Base-by-base conservation (phyloP, 805 yeast genomes). In the Brettanomyces sp. region DNA sequence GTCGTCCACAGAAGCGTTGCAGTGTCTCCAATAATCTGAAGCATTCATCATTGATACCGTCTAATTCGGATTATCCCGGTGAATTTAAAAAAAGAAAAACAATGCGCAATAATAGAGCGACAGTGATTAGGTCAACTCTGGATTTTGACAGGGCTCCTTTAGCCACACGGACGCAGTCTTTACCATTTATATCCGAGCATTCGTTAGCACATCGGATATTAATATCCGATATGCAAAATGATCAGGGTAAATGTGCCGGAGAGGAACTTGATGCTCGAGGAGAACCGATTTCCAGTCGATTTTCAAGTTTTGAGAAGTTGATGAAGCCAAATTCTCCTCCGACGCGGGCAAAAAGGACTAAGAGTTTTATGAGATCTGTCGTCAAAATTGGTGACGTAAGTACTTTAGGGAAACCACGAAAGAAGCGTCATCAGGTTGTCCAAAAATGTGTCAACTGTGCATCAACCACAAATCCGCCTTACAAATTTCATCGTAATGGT, bases 131-230 rank as follows among this genome's bases (percentile, higher is more conserved):
- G 14, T 35, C 37, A 18, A n/a, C n/a, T 7, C 13, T 35, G n/a
- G 45, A 30, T 35, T 28, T 36, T 32, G 39, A 35, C 39, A 5
- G 43, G 7, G 66, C 67, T 2, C 58, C 55, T 44, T 42, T 61
- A 7, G 68, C 68, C 9, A 54, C 65, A 13, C 49, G 68, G 46
- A 64, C 68, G 3, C 68, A 64, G 41, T 64, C 68, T 14, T 50
- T 64, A 33, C 67, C 68, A 3, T 63, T 61, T 28, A 45, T 62
- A 24, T 52, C 57, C 23, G 58, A 57, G 42, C 57, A 64, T 47
- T 55, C 64, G 6, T 49, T 62, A 4, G 65, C 65, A 13, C 64
- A 63, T 44, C 53, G 57, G 22, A 63, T 63, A 21, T 54, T 62
- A 50, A 39, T 57, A 25, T 54, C 66, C 7, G 67, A 63, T 46